Evolutionary conservation across 2,329 filamentous ascomycete species (phyloP).

Genomic region (Fusarium veterinarium): DNA sequence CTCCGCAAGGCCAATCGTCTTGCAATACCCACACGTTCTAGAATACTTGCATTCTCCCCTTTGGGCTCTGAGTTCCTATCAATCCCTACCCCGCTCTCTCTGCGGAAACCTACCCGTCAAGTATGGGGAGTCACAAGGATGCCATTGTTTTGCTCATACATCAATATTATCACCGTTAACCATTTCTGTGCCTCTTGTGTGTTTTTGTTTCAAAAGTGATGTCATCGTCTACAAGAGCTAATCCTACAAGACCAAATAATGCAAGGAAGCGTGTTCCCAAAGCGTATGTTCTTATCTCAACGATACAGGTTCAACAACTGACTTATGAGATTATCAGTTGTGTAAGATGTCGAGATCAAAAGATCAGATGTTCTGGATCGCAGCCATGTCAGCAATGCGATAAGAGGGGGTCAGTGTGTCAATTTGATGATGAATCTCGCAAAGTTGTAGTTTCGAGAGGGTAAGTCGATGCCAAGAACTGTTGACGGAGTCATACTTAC

Average conservation of each 20-base stretch:
- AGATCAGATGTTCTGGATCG: slow-evolving; percentile 32
- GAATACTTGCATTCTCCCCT: slow-evolving; percentile 2
- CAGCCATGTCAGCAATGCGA: slow-evolving; percentile 33
- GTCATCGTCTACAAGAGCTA: slow-evolving; percentile 17
- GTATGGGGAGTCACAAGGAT: neutral
- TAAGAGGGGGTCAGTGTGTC: slow-evolving; percentile 19
- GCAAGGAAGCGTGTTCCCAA: slow-evolving; percentile 31
- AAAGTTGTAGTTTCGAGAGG: slow-evolving; percentile 35
- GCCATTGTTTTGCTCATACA: neutral
- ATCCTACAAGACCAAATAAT: slow-evolving; percentile 13
- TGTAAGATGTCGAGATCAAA: slow-evolving; percentile 36
- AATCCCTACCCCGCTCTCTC: slow-evolving; percentile 21
- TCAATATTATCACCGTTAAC: neutral
- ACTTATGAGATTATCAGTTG: slow-evolving; percentile 9
- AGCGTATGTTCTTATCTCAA: slow-evolving; percentile 18
- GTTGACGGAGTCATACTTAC: neutral
- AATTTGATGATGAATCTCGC: slow-evolving; percentile 28
- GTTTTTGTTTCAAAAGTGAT: neutral
- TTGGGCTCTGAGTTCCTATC: slow-evolving; percentile 10
- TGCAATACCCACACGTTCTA: slow-evolving; percentile 22
- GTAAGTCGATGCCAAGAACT: neutral
- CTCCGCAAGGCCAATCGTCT: slow-evolving; percentile 17
- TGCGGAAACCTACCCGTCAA: neutral
- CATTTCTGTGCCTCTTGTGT: neutral
- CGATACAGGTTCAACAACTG: neutral